phyloP scores from a whole-genome alignment of 75 land plant species.

The Gnetum montanum region DNA sequence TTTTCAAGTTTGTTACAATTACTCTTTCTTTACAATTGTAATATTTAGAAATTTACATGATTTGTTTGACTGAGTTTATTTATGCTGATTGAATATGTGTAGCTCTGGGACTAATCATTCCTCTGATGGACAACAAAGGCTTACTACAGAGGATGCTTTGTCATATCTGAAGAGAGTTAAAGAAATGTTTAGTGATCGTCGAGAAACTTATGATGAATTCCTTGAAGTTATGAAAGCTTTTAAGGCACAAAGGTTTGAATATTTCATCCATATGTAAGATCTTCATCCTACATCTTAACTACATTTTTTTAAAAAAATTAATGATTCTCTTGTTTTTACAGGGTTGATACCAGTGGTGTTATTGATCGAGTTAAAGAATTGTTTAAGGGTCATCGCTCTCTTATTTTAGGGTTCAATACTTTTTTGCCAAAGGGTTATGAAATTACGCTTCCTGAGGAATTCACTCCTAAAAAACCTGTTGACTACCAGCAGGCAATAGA shows the following conservation, averaged over 20 bases:
- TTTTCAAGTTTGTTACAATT: too few relatives aligned
- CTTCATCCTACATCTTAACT: neutral
- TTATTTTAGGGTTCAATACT: constrained; percentile 86
- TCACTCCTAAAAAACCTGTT: constrained; percentile 53
- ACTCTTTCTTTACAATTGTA: too few relatives aligned
- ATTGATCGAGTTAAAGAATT: constrained; percentile 73
- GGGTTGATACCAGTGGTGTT: constrained; percentile 74
- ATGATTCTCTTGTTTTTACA: constrained; percentile 13
- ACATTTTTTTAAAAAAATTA: neutral
- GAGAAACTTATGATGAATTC: constrained; percentile 72
- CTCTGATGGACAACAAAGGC: constrained; percentile 14
- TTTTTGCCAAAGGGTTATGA: constrained; percentile 90
- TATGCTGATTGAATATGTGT: neutral
- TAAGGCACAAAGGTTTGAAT: constrained; percentile 59
- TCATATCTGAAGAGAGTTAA: constrained; percentile 71
- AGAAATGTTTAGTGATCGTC: constrained; percentile 71
- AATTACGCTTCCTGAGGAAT: constrained; percentile 60
- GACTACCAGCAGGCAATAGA: constrained; percentile 77
- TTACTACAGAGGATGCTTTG: constrained; percentile 71
- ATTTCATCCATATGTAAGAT: neutral
- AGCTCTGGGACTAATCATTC: constrained; percentile 3
- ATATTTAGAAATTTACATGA: too few relatives aligned
- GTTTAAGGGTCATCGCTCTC: constrained; percentile 62
- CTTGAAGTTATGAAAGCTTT: constrained; percentile 88
- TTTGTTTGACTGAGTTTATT: too few relatives aligned